These are phyloP conservation scores for Arthrobotrys pseudoclavata DNA, from an alignment of 2,329 filamentous ascomycete species.

Conservation along the genomic window DNA sequence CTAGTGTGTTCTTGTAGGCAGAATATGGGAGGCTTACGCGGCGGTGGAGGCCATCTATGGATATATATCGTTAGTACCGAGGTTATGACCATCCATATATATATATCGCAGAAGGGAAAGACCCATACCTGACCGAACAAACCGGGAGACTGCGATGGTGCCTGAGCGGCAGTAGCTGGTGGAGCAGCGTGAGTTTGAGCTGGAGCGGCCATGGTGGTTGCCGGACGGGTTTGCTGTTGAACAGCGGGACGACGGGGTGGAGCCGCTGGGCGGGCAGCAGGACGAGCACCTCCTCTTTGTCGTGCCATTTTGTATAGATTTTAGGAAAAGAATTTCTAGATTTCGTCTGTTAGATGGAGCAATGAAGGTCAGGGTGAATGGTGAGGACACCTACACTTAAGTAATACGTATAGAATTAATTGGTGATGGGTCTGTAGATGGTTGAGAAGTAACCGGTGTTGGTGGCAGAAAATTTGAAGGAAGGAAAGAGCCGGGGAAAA, in stretches of 20 bases:
- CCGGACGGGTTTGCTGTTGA: constrained; percentile 69
- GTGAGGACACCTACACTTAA: neutral
- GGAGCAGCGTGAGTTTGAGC: constrained; percentile 70
- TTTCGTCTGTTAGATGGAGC: neutral
- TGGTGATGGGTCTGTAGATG: neutral
- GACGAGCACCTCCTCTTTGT: constrained; percentile 79
- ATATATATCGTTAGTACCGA: constrained; percentile 35
- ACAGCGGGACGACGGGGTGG: constrained; percentile 69
- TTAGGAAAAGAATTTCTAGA: neutral
- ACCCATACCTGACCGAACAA: constrained; percentile 77
- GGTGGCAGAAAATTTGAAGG: constrained; percentile 41
- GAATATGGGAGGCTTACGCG: constrained; percentile 76
- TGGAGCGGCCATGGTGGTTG: constrained; percentile 69
- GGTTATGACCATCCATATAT: constrained; percentile 10
- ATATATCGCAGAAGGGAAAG: neutral
- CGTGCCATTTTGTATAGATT: constrained; percentile 76
- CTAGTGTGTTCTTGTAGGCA: constrained; percentile 26
- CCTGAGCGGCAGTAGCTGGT: constrained; percentile 66
- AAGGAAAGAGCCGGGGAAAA: constrained; percentile 57
- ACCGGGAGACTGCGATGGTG: constrained; percentile 76
- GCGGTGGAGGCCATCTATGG: constrained; percentile 92
- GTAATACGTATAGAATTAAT: neutral
- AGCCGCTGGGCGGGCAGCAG: constrained; percentile 73
- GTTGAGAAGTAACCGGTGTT: neutral
- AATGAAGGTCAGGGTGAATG: constrained; percentile 30